Percentiles rank a stretch among this genome's conserved stretches.
phyloP scores from a whole-genome alignment of 805 yeast species.

The Wickerhamiella siamensis region DNA sequence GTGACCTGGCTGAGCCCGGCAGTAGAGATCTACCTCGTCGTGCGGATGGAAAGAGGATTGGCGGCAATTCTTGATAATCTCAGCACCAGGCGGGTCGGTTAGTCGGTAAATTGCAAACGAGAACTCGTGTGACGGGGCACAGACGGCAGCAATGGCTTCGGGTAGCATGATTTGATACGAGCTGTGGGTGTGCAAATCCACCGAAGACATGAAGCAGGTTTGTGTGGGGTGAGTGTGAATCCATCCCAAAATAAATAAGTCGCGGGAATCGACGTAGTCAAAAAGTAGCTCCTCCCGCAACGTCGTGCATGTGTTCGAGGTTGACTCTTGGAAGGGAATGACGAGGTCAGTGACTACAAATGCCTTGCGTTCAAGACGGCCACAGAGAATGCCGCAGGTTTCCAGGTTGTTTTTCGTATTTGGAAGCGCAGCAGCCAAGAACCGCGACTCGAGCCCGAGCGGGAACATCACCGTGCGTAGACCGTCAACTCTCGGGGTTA shows the following conservation, averaged over 20 bases:
- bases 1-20: conserved; percentile 14
- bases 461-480: conserved; percentile 42
- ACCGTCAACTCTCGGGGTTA: conserved; percentile 7
- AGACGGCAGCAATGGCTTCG: conserved; percentile 54
- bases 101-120: conserved; percentile 44
- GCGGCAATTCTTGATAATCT: conserved; percentile 37
- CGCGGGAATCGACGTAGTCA: conserved; percentile 39
- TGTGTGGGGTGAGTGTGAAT: conserved; percentile 65
- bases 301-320: conserved; percentile 48
- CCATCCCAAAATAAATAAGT: conserved; percentile 56
- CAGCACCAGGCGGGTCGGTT: conserved; percentile 53
- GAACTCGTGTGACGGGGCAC: conserved; percentile 39
- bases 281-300: conserved; percentile 45
- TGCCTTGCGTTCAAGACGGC: conserved; percentile 44
- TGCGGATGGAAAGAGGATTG: conserved; percentile 50
- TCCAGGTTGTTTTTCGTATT: conserved; percentile 42
- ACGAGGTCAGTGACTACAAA: conserved; percentile 47
- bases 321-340: conserved; percentile 49
- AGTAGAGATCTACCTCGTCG: conserved; percentile 36
- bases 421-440: conserved; percentile 32
- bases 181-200: conserved; percentile 54
- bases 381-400: conserved; percentile 56
- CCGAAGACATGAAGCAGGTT: conserved; percentile 51
- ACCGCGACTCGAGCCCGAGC: conserved; percentile 28
- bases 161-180: conserved; percentile 57